Evolutionary conservation across 148 eudicot genomes (phyloP), one percentile per base, ranked within the genome.

Genomic region (Cornus controversa): DNA sequence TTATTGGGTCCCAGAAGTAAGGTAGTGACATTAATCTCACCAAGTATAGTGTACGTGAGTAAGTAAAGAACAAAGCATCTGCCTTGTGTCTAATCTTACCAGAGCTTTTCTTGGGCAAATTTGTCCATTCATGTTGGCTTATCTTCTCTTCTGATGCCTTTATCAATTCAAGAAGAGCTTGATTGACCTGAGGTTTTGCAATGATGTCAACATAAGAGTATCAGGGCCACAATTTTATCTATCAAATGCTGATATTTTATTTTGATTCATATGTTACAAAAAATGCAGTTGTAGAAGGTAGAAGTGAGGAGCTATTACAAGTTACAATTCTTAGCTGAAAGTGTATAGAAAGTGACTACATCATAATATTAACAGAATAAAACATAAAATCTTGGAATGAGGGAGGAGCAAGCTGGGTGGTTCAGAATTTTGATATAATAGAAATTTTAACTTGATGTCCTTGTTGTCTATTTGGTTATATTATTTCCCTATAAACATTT

Each of bases 41-140:
- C 13, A 1, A 22, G 14, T 60, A 60, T 60, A 20, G 13, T 50
- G 16, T 64, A 70, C 16, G 45, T 2, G 31, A 40, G 25, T 15
- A 4, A 27, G 54, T 8, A 50, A 50, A 50, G 20, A 50, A 50
- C 15, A 50, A 50, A 47, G 7, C 9, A 8, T 72, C 63, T 25
- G 14, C 15, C n/a, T 60, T 28, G 74, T 45, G 8, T 2, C 20
- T 57, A 42, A 40, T 27, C 90, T 79, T 86, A 91, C 98, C 96
- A 70, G 89, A 66, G 54, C 82, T 87, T 79, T 77, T 85, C 69
- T 71, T 83, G 58, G 92, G 86, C 50, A 93, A 71, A 83, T 93
- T 95, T 60, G 96, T 87, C 98, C 98, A 95, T 34, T 95, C 93
- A 26, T 62, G 70, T 64, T 90, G 89, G 84, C 79, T 90, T 54